Evolutionary conservation across 129 eudicot species (phyloP), one percentile per base, ranked within the genome.

Genomic region (Chrysanthemum makinoi): DNA sequence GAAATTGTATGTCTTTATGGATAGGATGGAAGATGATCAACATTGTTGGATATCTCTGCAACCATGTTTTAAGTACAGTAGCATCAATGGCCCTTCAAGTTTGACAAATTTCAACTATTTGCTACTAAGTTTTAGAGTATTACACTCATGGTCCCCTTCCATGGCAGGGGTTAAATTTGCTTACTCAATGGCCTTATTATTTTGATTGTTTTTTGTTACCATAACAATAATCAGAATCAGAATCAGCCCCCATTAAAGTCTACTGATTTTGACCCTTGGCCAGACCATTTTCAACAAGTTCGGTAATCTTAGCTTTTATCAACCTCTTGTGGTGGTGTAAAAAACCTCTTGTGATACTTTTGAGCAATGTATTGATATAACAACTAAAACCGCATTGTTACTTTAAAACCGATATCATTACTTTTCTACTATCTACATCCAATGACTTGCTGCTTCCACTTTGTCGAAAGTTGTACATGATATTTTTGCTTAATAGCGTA

Each of bases 1-100:
- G 6, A 18, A 51, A 14, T 65, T 1, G 39, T 61, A 8, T 20
- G 13, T 58, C 28, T 73, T 24, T 73, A 33, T 74, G 83, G 83
- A 79, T 73, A 79, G 75, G 79, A 68, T 65, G 52, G 60, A 55
- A 18, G 70, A 51, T 70, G 65, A 50, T 46, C 77, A 26, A 6
- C 20, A 39, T 39, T 39, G 46, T 39, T 39, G 46, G 46, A 61
- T 55, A 26, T 46, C 54, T 72, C 81, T 63, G 68, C 72, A 58
- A 76, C 20, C 63, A 68, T 60, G 69, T 69, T 58, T 69, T 58
- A 26, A 16, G 1, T 39, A 60, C 49, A 49, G 2, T 17, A 46
- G 53, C 53, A 53, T 52, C 0, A 54, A 54, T 54, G 19, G 1
- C 46, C 71, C 79, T 59, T 66, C 58, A 51, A 54, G 6, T 79